Percentiles rank a stretch among this genome's conserved stretches.
These are phyloP conservation scores for Aureobasidium pullulans DNA, from an alignment of 2,329 filamentous ascomycete species.

Conservation along the genomic window DNA sequence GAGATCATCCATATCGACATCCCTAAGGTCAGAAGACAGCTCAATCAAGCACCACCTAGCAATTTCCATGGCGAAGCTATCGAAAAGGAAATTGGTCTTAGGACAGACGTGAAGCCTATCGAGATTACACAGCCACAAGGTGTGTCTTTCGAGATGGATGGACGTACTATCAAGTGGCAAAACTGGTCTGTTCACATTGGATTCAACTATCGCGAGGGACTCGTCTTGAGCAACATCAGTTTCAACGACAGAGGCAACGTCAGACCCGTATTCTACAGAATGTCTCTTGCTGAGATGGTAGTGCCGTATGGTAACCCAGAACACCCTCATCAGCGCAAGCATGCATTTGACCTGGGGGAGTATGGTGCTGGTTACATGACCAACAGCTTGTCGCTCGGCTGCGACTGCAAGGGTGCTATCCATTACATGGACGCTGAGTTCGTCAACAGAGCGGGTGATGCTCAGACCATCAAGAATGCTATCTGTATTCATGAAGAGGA, in stretches of 20 bases:
- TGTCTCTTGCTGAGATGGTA: slow-evolving; percentile 90
- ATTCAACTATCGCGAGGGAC: slow-evolving; percentile 90
- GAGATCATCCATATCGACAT: slow-evolving; percentile 78
- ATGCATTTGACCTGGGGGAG: slow-evolving; percentile 72
- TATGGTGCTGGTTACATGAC: slow-evolving; percentile 77
- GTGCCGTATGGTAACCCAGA: slow-evolving; percentile 82
- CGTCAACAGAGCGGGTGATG: slow-evolving; percentile 59
- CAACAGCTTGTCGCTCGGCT: slow-evolving; percentile 55
- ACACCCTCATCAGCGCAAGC: slow-evolving; percentile 68
- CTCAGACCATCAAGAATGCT: slow-evolving; percentile 81
- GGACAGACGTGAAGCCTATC: slow-evolving; percentile 74
- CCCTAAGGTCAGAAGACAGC: slow-evolving; percentile 65
- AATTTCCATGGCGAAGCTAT: slow-evolving; percentile 75
- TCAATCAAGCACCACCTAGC: slow-evolving; percentile 63
- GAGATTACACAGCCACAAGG: slow-evolving; percentile 84
- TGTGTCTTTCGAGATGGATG: slow-evolving; percentile 73
- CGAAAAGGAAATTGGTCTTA: slow-evolving; percentile 65
- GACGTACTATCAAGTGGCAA: slow-evolving; percentile 74
- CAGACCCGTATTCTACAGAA: slow-evolving; percentile 77
- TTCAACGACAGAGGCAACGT: slow-evolving; percentile 66
- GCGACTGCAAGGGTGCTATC: slow-evolving; percentile 84
- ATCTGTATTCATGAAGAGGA: slow-evolving; percentile 96
- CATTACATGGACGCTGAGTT: slow-evolving; percentile 88
- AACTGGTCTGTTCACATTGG: slow-evolving; percentile 91
- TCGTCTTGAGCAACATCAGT: slow-evolving; percentile 82